Percentiles rank a stretch among this genome's conserved stretches.
phyloP scores from a whole-genome alignment of 139 green algal genomes.

The Micractinium sp. region DNA sequence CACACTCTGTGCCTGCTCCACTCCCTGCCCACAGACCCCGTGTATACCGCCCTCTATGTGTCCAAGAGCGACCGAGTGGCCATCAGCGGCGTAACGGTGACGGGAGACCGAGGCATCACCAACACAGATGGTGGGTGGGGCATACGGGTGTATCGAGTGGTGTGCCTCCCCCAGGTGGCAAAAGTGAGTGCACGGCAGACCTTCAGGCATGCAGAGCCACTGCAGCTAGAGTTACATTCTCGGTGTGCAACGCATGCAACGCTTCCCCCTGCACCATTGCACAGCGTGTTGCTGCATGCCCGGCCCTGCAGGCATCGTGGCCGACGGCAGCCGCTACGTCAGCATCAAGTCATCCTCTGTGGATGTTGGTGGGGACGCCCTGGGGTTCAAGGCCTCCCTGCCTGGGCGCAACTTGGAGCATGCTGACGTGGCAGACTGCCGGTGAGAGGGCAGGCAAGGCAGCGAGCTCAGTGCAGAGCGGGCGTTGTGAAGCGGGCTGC shows the following conservation, averaged over 20 bases:
- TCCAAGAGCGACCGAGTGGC: conserved; percentile 32
- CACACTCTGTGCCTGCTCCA: no score
- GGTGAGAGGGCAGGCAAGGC: no score
- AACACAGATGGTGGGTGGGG: conserved; percentile 61
- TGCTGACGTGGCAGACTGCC: conserved; percentile 20
- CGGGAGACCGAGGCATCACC: conserved; percentile 38
- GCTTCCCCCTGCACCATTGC: no score
- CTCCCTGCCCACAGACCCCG: conserved; percentile 7
- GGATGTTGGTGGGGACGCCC: conserved; percentile 49
- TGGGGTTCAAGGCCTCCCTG: conserved; percentile 48
- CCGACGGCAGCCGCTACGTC: conserved; percentile 47
- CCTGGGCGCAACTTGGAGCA: background rate
- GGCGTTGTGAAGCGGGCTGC: no score
- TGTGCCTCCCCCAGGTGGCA: no score
- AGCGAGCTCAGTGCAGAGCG: no score
- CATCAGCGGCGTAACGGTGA: conserved; percentile 35
- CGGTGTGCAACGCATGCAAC: no score
- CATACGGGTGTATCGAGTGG: no score
- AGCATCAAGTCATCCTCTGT: conserved; percentile 20
- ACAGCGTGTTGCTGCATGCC: no score
- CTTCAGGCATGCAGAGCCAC: no score
- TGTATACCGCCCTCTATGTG: conserved; percentile 38
- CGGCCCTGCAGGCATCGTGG: conserved; percentile 43
- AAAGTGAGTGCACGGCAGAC: no score
- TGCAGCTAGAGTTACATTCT: no score